phyloP scores from a whole-genome alignment of 768 basidiomycete genomes.

The Suillus luteus region DNA sequence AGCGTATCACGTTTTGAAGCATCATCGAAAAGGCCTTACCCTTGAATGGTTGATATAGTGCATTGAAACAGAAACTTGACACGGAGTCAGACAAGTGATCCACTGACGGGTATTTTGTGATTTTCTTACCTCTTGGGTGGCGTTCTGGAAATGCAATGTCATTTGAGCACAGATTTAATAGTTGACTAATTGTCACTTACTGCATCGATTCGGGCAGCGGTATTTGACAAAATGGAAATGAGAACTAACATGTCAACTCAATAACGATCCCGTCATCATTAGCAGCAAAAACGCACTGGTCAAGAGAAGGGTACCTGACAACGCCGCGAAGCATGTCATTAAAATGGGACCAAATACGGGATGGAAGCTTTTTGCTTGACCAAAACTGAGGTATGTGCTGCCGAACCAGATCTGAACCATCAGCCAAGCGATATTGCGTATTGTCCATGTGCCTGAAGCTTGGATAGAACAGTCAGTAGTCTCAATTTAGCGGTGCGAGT shows the following conservation, averaged over 20 bases:
- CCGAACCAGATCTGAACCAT: conserved; percentile 91
- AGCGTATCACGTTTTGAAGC: not conserved
- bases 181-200: conserved; percentile 34
- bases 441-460: conserved; percentile 31
- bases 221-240: conserved; percentile 90
- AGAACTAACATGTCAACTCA: conserved; percentile 44
- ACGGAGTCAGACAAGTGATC: conserved; percentile 20
- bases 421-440: conserved; percentile 71
- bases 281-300: conserved; percentile 57
- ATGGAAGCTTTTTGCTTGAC: conserved; percentile 59
- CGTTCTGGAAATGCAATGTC: conserved; percentile 42
- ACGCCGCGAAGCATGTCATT: conserved; percentile 78
- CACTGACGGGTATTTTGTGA: not conserved
- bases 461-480: conserved; percentile 25
- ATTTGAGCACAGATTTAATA: not conserved
- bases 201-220: conserved; percentile 75
- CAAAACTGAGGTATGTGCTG: conserved; percentile 65
- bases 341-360: conserved; percentile 75
- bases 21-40: conserved; percentile 44
- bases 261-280: conserved; percentile 7
- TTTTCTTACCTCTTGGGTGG: conserved; percentile 54
- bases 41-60: conserved; percentile 85
- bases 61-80: conserved; percentile 82
- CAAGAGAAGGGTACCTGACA: conserved; percentile 76
- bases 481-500: conserved; percentile 16